These are phyloP conservation scores for Xerocomellus amylosporus DNA, from an alignment of 768 basidiomycete genomes.

Conservation along the genomic window DNA sequence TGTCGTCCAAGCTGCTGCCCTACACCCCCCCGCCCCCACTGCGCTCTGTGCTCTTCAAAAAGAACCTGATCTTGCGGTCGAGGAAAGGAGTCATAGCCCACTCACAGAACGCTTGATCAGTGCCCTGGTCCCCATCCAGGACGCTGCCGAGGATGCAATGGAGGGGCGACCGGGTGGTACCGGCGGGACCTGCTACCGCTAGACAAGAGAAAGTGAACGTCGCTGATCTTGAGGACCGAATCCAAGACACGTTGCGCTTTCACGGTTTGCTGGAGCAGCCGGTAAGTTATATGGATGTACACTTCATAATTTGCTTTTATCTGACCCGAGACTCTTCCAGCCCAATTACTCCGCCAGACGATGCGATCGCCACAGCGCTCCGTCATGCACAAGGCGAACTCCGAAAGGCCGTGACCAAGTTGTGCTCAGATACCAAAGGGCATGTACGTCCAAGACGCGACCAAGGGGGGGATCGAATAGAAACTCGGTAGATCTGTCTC, in stretches of 20 bases:
- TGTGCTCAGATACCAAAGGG: too few relatives aligned
- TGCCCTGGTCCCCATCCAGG: constrained; percentile 68
- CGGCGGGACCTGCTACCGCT: constrained; percentile 71
- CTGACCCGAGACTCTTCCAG: constrained; percentile 36
- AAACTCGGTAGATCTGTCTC: constrained; percentile 36
- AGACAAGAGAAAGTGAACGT: constrained; percentile 74
- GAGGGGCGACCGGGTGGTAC: constrained; percentile 79
- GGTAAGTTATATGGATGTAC: constrained; percentile 46
- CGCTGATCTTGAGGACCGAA: constrained; percentile 71
- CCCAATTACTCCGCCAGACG: constrained; percentile 77
- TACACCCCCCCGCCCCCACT: constrained; percentile 48
- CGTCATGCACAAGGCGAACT: constrained; percentile 86
- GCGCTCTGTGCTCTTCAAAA: constrained; percentile 62
- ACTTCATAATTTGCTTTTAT: constrained; percentile 9
- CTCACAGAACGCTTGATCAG: constrained; percentile 83
- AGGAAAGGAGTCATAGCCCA: constrained; percentile 82
- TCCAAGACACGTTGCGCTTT: constrained; percentile 73
- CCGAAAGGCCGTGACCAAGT: constrained; percentile 64
- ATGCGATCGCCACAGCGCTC: constrained; percentile 88
- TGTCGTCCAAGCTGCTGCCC: constrained; percentile 60
- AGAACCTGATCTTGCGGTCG: constrained; percentile 65
- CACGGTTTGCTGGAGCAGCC: constrained; percentile 67
- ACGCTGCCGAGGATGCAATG: constrained; percentile 76
- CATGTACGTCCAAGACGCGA: too few relatives aligned
- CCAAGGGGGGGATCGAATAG: too few relatives aligned